These are phyloP conservation scores for Achaetomiella virescens DNA, from an alignment of 495 filamentous ascomycete species.

Conservation along the genomic window DNA sequence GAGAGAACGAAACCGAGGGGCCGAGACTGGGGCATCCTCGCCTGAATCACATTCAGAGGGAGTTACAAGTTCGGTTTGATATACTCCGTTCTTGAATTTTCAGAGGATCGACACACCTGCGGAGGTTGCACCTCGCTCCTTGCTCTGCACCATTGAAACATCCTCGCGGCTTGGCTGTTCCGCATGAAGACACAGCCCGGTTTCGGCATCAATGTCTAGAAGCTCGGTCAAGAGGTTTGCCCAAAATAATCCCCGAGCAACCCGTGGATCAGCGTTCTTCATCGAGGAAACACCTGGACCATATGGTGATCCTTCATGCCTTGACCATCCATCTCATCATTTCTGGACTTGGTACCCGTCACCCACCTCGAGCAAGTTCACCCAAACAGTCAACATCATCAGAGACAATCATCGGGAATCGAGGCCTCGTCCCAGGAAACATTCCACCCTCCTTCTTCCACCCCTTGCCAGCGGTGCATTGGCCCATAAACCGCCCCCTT, in stretches of 20 bases:
- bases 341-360: background rate
- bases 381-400: background rate
- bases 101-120: too few relatives aligned
- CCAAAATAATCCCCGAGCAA: constrained; percentile 6
- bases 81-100: too few relatives aligned
- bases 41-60: too few relatives aligned
- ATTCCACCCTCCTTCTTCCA: background rate
- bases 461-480: background rate
- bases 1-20: background rate
- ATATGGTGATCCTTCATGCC: constrained; percentile 9
- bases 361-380: background rate
- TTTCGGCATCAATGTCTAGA: background rate
- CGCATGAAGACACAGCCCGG: constrained; percentile 9
- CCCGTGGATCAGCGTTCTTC: constrained; percentile 2
- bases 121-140: background rate
- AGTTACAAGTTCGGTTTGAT: too few relatives aligned
- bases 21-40: background rate
- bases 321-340: background rate
- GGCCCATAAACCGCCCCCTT: constrained; percentile 11
- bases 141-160: constrained; percentile 6
- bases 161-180: background rate
- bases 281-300: constrained; percentile 1
- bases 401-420: background rate
- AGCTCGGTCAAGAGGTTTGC: background rate
- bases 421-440: background rate